A percentile compares a stretch with the other conserved stretches of the same genome.
Conservation (phyloP, 352 stramenopile species). For the Phytophthora vignae region DNA sequence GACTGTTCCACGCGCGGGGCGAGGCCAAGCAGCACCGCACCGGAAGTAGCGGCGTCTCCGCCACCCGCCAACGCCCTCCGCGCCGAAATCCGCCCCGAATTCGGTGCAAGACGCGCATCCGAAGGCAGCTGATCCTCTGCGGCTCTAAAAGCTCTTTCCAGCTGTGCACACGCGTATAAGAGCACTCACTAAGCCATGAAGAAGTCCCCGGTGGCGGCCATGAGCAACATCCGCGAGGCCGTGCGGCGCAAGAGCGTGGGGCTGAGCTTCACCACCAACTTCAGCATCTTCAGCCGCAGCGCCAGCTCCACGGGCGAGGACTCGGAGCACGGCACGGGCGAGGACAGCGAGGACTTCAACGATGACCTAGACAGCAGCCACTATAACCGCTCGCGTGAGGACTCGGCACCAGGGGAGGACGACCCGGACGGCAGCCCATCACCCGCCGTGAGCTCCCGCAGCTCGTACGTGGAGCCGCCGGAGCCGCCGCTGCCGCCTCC, state of each 20-base stretch:
- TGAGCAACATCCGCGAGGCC: slow-evolving; percentile 68
- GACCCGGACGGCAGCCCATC: slow-evolving; percentile 48
- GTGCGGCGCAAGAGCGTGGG: slow-evolving; percentile 71
- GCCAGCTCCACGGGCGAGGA: slow-evolving; percentile 49
- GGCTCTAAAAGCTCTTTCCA: slow-evolving; percentile 11
- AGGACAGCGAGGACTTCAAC: slow-evolving; percentile 48
- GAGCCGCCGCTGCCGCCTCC: slow-evolving; percentile 58
- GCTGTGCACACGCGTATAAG: slow-evolving; percentile 12
- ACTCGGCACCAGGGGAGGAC: slow-evolving; percentile 47
- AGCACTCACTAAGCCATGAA: slow-evolving; percentile 39
- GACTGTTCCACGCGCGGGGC: not conserved
- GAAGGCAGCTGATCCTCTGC: too few species aligned
- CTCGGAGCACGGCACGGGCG: slow-evolving; percentile 31
- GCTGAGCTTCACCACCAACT: slow-evolving; percentile 69
- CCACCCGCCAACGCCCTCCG: not conserved
- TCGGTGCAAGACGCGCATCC: slow-evolving; percentile 14
- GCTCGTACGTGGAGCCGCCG: slow-evolving; percentile 67
- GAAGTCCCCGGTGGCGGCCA: slow-evolving; percentile 52
- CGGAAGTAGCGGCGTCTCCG: slow-evolving; percentile 2
- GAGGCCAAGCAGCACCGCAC: slow-evolving; percentile 2
- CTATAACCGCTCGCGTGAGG: slow-evolving; percentile 47
- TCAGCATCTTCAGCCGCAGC: slow-evolving; percentile 61
- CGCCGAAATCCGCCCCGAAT: not conserved
- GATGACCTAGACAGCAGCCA: slow-evolving; percentile 49
- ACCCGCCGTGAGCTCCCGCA: slow-evolving; percentile 38